phyloP scores from a whole-genome alignment of 371 early-diverging fungal species.

The Apophysomyces sp. region DNA sequence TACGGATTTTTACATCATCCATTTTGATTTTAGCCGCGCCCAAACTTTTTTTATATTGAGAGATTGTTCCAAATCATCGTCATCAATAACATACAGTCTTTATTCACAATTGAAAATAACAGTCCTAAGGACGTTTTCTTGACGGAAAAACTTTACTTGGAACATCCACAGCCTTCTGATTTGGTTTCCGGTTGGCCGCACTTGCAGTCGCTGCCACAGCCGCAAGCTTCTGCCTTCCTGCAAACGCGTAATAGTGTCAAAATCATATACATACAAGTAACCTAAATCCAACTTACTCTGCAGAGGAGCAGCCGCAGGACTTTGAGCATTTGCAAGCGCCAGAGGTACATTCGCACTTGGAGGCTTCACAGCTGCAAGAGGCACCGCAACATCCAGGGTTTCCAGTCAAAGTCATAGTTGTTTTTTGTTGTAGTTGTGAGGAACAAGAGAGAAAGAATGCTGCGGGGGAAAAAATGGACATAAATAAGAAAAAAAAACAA shows the following conservation, averaged over 20 bases:
- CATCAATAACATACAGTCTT: no score
- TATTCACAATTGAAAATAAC: no score
- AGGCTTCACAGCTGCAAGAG: neutral
- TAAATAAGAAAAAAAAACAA: neutral
- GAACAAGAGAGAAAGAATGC: neutral
- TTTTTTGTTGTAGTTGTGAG: neutral
- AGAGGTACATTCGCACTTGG: conserved; percentile 1
- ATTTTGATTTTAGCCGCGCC: no score
- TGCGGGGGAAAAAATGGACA: neutral
- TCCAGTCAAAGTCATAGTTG: conserved; percentile 2
- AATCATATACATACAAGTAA: neutral
- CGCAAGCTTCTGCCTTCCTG: neutral
- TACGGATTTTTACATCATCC: no score
- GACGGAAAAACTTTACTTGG: neutral
- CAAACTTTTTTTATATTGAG: no score
- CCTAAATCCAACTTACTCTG: neutral
- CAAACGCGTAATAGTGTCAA: neutral
- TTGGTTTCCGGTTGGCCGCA: neutral
- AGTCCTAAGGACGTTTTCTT: neutral
- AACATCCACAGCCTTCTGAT: neutral
- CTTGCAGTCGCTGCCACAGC: neutral
- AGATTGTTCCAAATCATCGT: no score
- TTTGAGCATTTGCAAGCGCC: neutral
- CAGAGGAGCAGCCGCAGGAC: neutral
- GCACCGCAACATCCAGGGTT: conserved; percentile 8